Base-by-base conservation (phyloP, 1,284 basidiomycete species). In the Phenoliferia sp. region DNA sequence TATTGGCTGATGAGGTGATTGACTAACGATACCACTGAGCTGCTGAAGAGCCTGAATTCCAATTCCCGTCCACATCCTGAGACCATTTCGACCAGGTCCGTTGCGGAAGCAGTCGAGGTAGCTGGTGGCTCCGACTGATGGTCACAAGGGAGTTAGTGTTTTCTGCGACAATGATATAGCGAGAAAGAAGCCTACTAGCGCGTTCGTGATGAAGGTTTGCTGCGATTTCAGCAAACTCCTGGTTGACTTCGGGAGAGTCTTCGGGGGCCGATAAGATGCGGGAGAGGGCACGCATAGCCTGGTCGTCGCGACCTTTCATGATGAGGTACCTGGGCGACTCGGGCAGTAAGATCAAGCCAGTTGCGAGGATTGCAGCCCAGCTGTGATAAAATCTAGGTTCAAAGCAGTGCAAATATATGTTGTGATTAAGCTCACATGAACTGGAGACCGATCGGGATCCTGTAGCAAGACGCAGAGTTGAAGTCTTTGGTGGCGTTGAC, bases 251-350 rank as follows among this genome's bases (percentile, higher is more conserved):
- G 12, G 72, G 62, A 29, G 71, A 71, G 55, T 74, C 69, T 44
- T 63, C 36, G 16, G 67, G 59, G 2, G 63, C 61, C 36, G 64
- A 65, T 33, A 73, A 65, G 16, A 75, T 63, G 33, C 71, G 71
- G 3, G 69, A 78, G 69, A 81, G 77, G 15, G 85, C 85, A 85
- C 86, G 88, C 58, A 85, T 80, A 0, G 88, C 88, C 71, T 88
- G 84, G 3, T 84, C 84, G 61, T 84, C 80, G 52, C 85, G 82
- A 19, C 85, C 85, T 56, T 84, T 82, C 76, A 85, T 86, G 44
- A 87, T 79, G 22, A 89, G 83, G 87, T 81, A 90, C 77, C 33
- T 59, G 57, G 88, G 88, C 15, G 87, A 88, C 76, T 89, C 88
- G 50, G 87, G 87, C 33, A 89, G 81, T 81, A 84, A 71, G 74